A percentile compares a stretch with the other conserved stretches of the same genome.
Conservation (phyloP, 257 asterid species). For the Solanum raphanifolium region DNA sequence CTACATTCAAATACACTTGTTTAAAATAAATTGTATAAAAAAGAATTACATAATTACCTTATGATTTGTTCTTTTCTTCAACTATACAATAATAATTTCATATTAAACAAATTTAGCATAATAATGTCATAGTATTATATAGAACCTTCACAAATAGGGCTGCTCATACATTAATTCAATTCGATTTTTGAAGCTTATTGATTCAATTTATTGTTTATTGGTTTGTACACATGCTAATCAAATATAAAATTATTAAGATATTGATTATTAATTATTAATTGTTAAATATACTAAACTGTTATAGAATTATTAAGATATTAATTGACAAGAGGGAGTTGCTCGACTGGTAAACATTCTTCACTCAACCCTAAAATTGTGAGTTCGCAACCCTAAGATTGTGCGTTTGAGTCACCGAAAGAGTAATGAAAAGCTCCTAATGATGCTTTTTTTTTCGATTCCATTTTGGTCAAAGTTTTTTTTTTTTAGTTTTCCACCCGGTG, state of each 20-base stretch:
- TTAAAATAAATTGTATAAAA: neutral
- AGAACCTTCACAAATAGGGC: neutral
- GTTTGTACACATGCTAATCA: too few relatives aligned
- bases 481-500: rapidly evolving
- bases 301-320: too few relatives aligned
- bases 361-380: too few relatives aligned
- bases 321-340: neutral
- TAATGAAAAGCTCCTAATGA: neutral
- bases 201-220: neutral
- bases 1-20: neutral
- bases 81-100: neutral
- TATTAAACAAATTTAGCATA: too few relatives aligned
- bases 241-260: too few relatives aligned
- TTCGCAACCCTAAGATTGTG: neutral
- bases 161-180: neutral
- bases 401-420: neutral
- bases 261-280: too few relatives aligned
- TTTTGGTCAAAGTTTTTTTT: neutral
- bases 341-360: too few relatives aligned
- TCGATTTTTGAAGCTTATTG: neutral
- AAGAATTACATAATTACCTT: neutral
- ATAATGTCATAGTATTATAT: too few relatives aligned
- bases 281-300: neutral
- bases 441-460: neutral
- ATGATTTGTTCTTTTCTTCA: neutral